Conservation (phyloP, 495 filamentous ascomycete species). For the Neurospora sp. region DNA sequence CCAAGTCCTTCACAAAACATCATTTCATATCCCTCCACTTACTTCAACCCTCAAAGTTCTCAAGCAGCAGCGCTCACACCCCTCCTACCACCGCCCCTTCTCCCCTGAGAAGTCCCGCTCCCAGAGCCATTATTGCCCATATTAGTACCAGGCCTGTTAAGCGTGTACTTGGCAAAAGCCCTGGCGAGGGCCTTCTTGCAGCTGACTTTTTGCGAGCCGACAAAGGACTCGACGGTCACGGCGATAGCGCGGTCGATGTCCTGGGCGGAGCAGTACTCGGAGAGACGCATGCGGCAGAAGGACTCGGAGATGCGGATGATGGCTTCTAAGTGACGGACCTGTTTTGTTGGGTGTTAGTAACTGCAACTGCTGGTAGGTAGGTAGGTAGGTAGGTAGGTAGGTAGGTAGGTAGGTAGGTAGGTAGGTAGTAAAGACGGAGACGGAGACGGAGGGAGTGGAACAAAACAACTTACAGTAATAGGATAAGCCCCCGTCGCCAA, state of each 20-base stretch:
- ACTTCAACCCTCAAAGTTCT: not conserved
- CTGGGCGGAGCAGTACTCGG: conserved; percentile 76
- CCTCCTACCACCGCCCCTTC: not conserved
- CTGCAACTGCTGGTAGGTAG: too few relatives aligned
- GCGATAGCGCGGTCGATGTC: conserved; percentile 98
- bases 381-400: too few relatives aligned
- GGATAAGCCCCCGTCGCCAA: conserved; percentile 93
- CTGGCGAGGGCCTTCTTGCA: conserved; percentile 94
- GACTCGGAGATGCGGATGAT: conserved; percentile 89
- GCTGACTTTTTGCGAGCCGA: conserved; percentile 92
- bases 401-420: too few relatives aligned
- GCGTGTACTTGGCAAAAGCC: conserved; percentile 92
- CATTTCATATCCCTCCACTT: not conserved
- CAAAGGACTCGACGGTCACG: conserved; percentile 92
- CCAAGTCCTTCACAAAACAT: not conserved
- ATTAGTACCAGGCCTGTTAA: conserved; percentile 31
- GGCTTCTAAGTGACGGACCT: conserved; percentile 96
- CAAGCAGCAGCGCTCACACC: not conserved
- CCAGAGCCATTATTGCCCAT: not conserved
- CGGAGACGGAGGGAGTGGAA: too few relatives aligned
- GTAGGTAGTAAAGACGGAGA: too few relatives aligned
- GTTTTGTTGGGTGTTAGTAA: not conserved
- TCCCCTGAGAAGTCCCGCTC: not conserved
- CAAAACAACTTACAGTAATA: conserved; percentile 71
- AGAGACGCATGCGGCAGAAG: conserved; percentile 92